phyloP scores from a whole-genome alignment of 805 yeast species.

The Kodamaea fukazawae region DNA sequence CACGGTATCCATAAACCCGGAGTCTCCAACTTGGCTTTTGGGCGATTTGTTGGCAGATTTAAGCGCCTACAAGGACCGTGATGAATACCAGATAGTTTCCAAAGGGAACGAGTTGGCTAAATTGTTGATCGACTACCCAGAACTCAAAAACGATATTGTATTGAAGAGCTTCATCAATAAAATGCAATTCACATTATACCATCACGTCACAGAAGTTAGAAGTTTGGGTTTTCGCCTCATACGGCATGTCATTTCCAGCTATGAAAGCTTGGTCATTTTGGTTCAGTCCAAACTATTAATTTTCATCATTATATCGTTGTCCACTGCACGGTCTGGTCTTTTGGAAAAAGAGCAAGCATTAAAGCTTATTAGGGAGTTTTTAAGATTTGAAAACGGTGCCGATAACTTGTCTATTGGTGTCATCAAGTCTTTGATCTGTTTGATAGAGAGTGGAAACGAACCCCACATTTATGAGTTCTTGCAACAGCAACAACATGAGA shows the following conservation, averaged over 20 bases:
- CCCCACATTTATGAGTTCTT: constrained; percentile 1
- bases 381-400: constrained; percentile 52
- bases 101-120: constrained; percentile 66
- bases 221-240: constrained; percentile 77
- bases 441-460: constrained; percentile 12
- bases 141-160: constrained; percentile 61
- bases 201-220: constrained; percentile 56
- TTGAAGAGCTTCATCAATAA: constrained; percentile 54
- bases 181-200: constrained; percentile 59
- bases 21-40: constrained; percentile 52
- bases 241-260: constrained; percentile 57
- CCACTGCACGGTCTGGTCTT: constrained; percentile 51
- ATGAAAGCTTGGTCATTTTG: constrained; percentile 53
- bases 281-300: constrained; percentile 57
- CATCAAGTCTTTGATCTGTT: constrained; percentile 55
- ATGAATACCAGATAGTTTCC: constrained; percentile 49
- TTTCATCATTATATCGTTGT: constrained; percentile 60
- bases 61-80: constrained; percentile 47
- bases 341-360: constrained; percentile 77
- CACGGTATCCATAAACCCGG: constrained; percentile 6
- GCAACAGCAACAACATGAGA: constrained; percentile 2
- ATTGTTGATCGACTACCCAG: constrained; percentile 55
- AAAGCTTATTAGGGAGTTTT: constrained; percentile 61
- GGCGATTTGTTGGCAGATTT: constrained; percentile 60
- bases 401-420: constrained; percentile 58